Percentiles rank a stretch among this genome's conserved stretches.
Conservation (phyloP, 306 rosid species). For the Medicago lupulina region DNA sequence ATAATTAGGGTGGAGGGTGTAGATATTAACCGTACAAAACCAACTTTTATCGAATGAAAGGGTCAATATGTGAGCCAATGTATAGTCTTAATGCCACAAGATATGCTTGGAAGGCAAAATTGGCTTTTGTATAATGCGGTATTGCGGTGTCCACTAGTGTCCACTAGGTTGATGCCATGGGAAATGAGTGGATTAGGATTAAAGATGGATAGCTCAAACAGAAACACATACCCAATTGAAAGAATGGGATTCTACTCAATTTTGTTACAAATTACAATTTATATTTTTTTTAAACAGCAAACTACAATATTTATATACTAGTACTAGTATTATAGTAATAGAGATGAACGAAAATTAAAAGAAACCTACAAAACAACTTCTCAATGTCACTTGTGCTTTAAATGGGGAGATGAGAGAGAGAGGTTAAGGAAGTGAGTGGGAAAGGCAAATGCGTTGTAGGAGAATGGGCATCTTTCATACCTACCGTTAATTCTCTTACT, state of each 20-base stretch:
- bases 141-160: slow-evolving; percentile 9
- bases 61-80: not conserved
- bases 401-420: not conserved
- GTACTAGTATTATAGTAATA: no score
- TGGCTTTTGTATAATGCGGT: not conserved
- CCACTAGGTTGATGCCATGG: not conserved
- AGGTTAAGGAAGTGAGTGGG: no score
- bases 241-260: not conserved
- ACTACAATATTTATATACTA: no score
- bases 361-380: not conserved
- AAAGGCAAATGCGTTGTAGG: not conserved
- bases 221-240: not conserved
- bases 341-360: not conserved
- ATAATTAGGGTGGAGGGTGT: no score
- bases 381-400: not conserved
- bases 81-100: not conserved
- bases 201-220: not conserved
- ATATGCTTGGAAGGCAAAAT: not conserved
- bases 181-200: not conserved
- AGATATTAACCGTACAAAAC: no score
- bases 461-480: not conserved
- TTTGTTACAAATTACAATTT: not conserved
- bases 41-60: no score
- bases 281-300: not conserved
- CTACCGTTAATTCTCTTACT: not conserved